Evolutionary conservation across 371 early-diverging fungal species (phyloP).

Genomic region (Coemansia sp.): DNA sequence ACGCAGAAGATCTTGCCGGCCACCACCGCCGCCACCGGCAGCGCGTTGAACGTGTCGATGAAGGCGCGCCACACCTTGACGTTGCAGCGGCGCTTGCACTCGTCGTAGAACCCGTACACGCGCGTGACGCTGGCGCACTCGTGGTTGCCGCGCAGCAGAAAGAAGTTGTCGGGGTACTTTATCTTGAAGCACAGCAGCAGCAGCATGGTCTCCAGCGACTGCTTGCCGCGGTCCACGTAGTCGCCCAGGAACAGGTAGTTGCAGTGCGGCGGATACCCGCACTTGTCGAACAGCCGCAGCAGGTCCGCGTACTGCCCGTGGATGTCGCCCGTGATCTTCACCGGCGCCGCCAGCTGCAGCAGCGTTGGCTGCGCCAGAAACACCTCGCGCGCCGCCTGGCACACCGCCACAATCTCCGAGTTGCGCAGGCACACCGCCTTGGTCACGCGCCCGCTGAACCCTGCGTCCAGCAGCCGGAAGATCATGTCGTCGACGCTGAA

Average conservation of each 20-base stretch:
- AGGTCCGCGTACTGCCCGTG: constrained; percentile 96
- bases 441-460: constrained; percentile 71
- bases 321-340: constrained; percentile 87
- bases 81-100: constrained; percentile 94
- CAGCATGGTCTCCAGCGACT: constrained; percentile 93
- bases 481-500: constrained; percentile 81
- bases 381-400: constrained; percentile 86
- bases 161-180: constrained; percentile 96
- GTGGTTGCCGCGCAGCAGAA: constrained; percentile 97
- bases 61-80: constrained; percentile 94
- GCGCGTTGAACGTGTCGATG: constrained; percentile 88
- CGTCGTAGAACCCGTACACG: constrained; percentile 99
- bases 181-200: constrained; percentile 96
- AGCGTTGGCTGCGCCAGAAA: constrained; percentile 91
- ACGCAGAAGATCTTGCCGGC: constrained; percentile 94
- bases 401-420: constrained; percentile 86
- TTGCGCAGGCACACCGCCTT: constrained; percentile 74
- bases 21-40: constrained; percentile 94
- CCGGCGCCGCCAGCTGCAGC: constrained; percentile 91
- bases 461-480: constrained; percentile 74
- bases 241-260: constrained; percentile 98
- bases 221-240: constrained; percentile 98
- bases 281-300: constrained; percentile 87
- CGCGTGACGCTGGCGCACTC: constrained; percentile 97
- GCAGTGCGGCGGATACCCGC: constrained; percentile 86